Evolutionary conservation across 768 basidiomycete species (phyloP), one percentile per base, ranked within the genome.

Genomic region (Asterophora lycoperdoides): DNA sequence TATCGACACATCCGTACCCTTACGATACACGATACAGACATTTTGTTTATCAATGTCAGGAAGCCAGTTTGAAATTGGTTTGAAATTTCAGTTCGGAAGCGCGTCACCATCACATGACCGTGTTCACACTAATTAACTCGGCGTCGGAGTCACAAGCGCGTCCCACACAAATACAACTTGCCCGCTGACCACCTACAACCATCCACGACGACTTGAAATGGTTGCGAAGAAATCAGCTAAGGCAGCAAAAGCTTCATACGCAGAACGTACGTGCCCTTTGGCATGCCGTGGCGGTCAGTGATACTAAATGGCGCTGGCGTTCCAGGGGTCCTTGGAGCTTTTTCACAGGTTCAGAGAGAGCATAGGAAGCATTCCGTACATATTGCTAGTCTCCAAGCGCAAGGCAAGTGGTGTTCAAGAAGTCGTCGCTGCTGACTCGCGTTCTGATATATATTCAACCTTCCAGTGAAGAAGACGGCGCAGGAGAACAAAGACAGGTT

Each of bases 271-370:
- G 72, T 67, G 20, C 4, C 14, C n/a, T n/a, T 28, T n/a, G n/a
- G 26, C n/a, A 11, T 47, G 5, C 14, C 11, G 20, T 30, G 9
- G 1, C 14, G 6, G 3, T n/a, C 40, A 28, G 8, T 15, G 28
- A 17, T 41, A 20, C 47, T n/a, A 34, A 23, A 50, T 49, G 23
- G 49, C 39, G 14, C n/a, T 6, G 17, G 14, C 13, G 45, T 48
- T 49, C 11, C 46, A 78, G 77, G 77, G 44, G 75, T 79, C 18
- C 64, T 78, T 13, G 63, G 68, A 17, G 76, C 78, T 14, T 68
- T 76, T 40, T 66, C 69, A 11, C 68, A 70, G 35, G 50, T 73
- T 28, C 75, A 76, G 53, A 68, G 66, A 48, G 72, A 74, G 17
- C 73, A 75, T 48, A 72, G 65, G 56, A 74, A 68, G 41, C 68